Base-by-base conservation (phyloP, 257 asterid species). In the Nicotiana sylvestris region DNA sequence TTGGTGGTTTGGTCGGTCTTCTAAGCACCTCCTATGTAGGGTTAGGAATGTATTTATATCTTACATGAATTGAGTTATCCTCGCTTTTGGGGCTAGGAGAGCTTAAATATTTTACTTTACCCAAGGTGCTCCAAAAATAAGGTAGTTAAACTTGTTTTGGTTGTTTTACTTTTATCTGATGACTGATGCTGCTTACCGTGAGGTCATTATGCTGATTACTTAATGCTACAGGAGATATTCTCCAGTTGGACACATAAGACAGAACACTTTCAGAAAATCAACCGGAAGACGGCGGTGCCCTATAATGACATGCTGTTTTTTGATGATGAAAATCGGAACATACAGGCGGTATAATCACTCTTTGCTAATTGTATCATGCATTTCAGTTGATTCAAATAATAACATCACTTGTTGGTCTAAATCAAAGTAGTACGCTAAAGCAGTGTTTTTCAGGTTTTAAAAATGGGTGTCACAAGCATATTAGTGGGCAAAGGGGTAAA, bases 231-330 rank as follows among this genome's bases (percentile, higher is more conserved):
- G 98, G 98, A 95, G 87, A 93, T 95, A 82, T 93, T 89, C 86
- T 93, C 97, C 74, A 92, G 98, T 80, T 86, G 95, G 93, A 91
- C 92, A 53, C 98, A 95, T 89, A 95, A 95, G 92, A 95, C 96
- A 1, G 98, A 93, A 16, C 98, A 95, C 87, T 95, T 95, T 56
- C 94, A 92, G 85, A 90, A 84, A 83, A 92, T 95, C 69, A 81
- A 88, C 62, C 76, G 89, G 84, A 93, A 84, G 79, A 95, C 98
- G 29, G 83, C 87, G 27, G 84, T 92, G 76, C 93, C 97, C 27
- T 95, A 88, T 85, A 88, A 88, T 53, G 92, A 89, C 82, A 95
- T 95, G 98, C 93, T 95, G 83, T 95, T 95, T 84, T 95, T 93
- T 56, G 98, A 95, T 67, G 98, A 95, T 74, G 98, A 95, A 85